Evolutionary conservation across 2,329 filamentous ascomycete species (phyloP), one percentile per base, ranked within the genome.

Genomic region (Penicillium sp.): DNA sequence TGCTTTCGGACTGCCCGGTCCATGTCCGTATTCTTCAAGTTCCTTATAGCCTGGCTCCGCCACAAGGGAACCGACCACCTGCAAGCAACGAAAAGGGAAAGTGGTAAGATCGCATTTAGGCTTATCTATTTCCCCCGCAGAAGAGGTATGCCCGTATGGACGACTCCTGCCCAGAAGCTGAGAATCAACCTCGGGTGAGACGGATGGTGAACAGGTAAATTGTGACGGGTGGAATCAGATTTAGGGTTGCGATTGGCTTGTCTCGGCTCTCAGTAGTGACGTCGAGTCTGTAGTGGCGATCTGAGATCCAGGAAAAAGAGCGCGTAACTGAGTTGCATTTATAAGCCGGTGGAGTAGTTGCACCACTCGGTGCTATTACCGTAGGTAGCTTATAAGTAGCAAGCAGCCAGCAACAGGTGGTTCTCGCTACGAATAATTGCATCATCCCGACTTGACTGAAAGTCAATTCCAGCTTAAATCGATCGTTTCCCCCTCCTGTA

Each of bases 191-290:
- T 34, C 47, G 47, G 47, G 20, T 28, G 12, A 38, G 10, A 50
- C 11, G 20, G 20, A 12, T 43, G 41, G n/a, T 10, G 15, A 47
- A 8, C 25, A n/a, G 3, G 25, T 31, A 20, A 12, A 25, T 38
- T 52, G 20, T 52, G 20, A 8, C 34, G 17, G 31, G 34, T 17
- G 15, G 5, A 35, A 11, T 20, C 25, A 2, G 6, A n/a, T n/a
- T 14, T 22, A 39, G 17, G 14, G 17, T 39, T 17, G 49, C 37
- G 15, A 52, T 39, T 52, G 34, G 49, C 17, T 20, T 15, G 15
- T 39, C 12, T 3, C 6, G 17, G 25, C 34, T 35, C 17, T 25
- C 22, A 42, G 38, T 55, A 22, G 39, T 62, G 60, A 62, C 60
- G 60, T 62, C 51, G 45, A 48, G 48, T 17, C 6, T 1, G 17